Base-by-base conservation (phyloP, 2,329 filamentous ascomycete genomes). In the Aspergillus ustus region DNA sequence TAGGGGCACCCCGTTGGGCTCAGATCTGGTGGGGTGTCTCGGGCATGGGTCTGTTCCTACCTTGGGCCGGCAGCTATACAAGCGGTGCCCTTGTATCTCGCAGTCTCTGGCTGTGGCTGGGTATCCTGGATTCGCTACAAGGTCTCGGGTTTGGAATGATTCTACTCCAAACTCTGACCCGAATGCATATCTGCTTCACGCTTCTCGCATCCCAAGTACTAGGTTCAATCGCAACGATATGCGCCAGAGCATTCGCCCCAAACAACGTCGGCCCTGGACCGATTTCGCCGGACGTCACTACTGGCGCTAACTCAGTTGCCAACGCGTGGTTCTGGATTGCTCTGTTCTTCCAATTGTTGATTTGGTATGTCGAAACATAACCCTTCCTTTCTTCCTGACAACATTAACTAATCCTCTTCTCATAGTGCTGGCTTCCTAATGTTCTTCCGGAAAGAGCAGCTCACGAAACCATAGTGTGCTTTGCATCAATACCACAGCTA, bases 61-160 rank as follows among this genome's bases (percentile, higher is more conserved):
- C 88, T 2, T 89, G 87, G 87, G 84, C 84, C 7, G 85, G 85
- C 44, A 77, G 78, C 2, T 82, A 83, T 19, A 74, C 84, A 0
- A 79, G 82, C 7, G 82, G 84, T 3, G 85, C 87, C 0, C 71
- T 89, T 0, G 74, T 86, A 8, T 84, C 85, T 2, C 80, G 87
- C 46, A 77, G 80, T 59, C 74, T 89, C 4, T 90, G 88, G 87
- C 80, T 90, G 11, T 90, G 87, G 87, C 82, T 90, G 0, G 88
- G 88, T 45, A 81, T 89, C 4, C 78, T 90, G 9, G 88, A 90
- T 67, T 82, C 85, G 9, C 76, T 90, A 7, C 88, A 90, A 71
- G 86, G 87, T 44, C 83, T 89, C 2, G 88, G 88, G 2, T 84
- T 90, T 58, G 88, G 88, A 57, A 90, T 89, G 87, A 85, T 90